phyloP scores from a whole-genome alignment of 306 rosid species.

The Hippophae tibetana region DNA sequence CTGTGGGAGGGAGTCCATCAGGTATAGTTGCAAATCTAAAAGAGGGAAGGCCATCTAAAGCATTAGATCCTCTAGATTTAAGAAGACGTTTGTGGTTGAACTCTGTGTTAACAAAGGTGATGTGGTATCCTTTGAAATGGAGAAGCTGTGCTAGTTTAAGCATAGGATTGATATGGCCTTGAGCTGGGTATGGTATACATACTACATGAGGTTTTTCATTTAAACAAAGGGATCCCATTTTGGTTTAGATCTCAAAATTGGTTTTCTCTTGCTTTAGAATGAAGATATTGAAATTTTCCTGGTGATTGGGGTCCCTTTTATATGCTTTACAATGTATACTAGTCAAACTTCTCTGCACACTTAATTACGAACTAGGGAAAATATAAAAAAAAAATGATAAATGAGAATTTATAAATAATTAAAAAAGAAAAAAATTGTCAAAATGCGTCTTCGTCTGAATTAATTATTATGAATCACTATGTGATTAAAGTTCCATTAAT shows the following conservation, averaged over 20 bases:
- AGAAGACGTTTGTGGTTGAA: conserved; percentile 36
- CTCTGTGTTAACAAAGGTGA: conserved; percentile 37
- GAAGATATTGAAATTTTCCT: too few species aligned
- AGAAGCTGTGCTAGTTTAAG: conserved; percentile 30
- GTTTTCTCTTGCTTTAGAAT: background rate
- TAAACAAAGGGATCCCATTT: background rate
- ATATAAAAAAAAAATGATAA: too few species aligned
- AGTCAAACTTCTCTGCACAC: too few species aligned
- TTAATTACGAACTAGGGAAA: too few species aligned
- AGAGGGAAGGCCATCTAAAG: conserved; percentile 27
- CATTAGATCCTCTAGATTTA: conserved; percentile 17
- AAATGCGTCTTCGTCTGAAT: too few species aligned
- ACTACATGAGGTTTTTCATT: conserved; percentile 20
- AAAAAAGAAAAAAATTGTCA: too few species aligned
- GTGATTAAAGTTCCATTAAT: too few species aligned
- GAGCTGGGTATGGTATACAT: conserved; percentile 33
- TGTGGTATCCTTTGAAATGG: conserved; percentile 30
- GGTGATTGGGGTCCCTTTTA: too few species aligned
- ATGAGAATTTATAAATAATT: too few species aligned
- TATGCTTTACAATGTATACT: too few species aligned
- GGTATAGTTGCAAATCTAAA: conserved; percentile 26
- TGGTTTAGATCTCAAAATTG: background rate
- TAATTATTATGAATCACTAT: too few species aligned
- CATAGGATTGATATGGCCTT: conserved; percentile 37
- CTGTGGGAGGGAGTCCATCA: conserved; percentile 23